Evolutionary conservation across 2,329 filamentous ascomycete species (phyloP), one percentile per base, ranked within the genome.

Genomic region (Colletotrichum sp.): DNA sequence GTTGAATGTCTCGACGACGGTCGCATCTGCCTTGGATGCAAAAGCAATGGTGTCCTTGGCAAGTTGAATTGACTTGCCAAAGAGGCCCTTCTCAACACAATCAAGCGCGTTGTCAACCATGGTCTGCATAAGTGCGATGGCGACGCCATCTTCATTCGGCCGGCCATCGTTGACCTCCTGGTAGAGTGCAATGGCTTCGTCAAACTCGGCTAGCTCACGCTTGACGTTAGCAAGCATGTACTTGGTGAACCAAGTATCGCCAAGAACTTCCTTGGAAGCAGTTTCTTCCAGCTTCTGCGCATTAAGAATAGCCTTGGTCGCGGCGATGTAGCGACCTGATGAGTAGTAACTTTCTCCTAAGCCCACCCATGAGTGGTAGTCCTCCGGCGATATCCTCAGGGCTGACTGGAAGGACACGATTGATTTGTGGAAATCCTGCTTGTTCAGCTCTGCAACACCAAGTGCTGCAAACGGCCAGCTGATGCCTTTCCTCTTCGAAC

Each of bases 181-280:
- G 81, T 99, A 98, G 8, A 95, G 91, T 30, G 87, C 83, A 75
- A 98, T 94, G 1, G 97, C 95, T 71, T 95, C 93, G 76, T 98
- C 94, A 80, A 94, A 98, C 57, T 98, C 93, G n/a, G 95, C 96
- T 64, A 99, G 89, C 82, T 99, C 96, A 70, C 96, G 92, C 83
- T 96, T 95, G 71, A 99, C 95, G 81, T 99, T 99, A 55, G 95
- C 96, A 76, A 99, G 91, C 93, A 99, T 98, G 84, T 98, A 98
- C 82, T 95, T 95, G 9, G 96, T 96, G 83, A 98, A 99, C 97
- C 97, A 99, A 12, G 92, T 94, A 79, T 98, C 94, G 1, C 91
- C 92, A 3, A 85, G 82, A 1, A 82, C 64, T 8, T 70, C 75
- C 6, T 59, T 39, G 8, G 24, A 87, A 82, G 39, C 91, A 88